Evolutionary conservation across 371 early-diverging fungal species (phyloP).

Genomic region (Mucor velutinosus): DNA sequence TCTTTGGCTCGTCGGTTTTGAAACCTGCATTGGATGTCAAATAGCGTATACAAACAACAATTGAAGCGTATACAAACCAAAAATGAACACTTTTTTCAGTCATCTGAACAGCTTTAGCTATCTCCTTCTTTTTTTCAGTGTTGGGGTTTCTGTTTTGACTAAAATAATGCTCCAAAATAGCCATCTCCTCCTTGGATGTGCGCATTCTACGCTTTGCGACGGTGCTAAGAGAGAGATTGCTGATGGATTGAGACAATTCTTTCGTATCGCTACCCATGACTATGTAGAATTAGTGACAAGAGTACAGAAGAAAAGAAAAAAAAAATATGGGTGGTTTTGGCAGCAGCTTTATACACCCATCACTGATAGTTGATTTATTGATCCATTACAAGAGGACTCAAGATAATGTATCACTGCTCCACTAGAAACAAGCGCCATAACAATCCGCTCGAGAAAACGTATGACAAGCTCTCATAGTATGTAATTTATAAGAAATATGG

Average conservation of each 20-base stretch:
- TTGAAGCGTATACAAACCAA: constrained; percentile 21
- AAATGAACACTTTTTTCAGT: constrained; percentile 31
- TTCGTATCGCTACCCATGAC: background rate
- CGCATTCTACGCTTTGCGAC: constrained; percentile 25
- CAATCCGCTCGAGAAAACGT: too few species aligned
- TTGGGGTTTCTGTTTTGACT: constrained; percentile 26
- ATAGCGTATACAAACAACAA: background rate
- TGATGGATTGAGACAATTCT: background rate
- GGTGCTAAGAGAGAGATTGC: constrained; percentile 16
- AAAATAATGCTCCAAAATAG: constrained; percentile 18
- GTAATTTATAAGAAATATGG: too few species aligned
- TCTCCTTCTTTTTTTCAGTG: constrained; percentile 14
- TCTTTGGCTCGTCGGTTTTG: constrained; percentile 37
- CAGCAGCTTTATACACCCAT: background rate
- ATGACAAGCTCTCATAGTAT: too few species aligned
- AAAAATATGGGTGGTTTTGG: background rate
- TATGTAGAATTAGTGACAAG: background rate
- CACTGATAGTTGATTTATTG: background rate
- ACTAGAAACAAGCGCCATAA: too few species aligned
- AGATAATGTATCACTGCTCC: too few species aligned
- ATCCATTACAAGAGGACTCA: background rate
- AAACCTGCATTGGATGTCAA: constrained; percentile 18
- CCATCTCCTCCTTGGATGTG: constrained; percentile 23
- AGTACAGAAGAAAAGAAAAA: background rate
- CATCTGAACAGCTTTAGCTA: constrained; percentile 24